These are phyloP conservation scores for Rhizoclosmatium sp. DNA, from an alignment of 192 early-diverging fungal genomes.

Conservation along the genomic window DNA sequence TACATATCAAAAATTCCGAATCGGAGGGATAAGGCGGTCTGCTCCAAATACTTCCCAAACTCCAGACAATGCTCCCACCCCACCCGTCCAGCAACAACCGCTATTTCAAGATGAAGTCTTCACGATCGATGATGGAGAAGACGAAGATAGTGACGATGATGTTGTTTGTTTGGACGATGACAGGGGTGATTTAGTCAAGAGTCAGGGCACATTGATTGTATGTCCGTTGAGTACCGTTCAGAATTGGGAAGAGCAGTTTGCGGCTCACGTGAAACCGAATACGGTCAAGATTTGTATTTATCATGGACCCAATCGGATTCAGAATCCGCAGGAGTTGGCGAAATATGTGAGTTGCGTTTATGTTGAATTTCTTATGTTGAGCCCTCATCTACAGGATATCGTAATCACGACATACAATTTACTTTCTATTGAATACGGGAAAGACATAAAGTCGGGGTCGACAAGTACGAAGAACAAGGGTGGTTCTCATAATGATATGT, in stretches of 20 bases:
- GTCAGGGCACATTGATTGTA: slow-evolving; percentile 67
- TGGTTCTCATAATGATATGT: slow-evolving; percentile 35
- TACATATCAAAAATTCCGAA: slow-evolving; percentile 7
- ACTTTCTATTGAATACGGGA: slow-evolving; percentile 62
- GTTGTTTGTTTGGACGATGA: not conserved
- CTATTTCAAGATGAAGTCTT: not conserved
- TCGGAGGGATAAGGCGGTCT: not conserved
- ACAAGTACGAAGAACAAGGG: slow-evolving; percentile 6
- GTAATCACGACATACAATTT: slow-evolving; percentile 80
- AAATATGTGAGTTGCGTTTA: slow-evolving; percentile 46
- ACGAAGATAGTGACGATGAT: slow-evolving; percentile 30
- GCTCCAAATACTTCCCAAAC: slow-evolving; percentile 15
- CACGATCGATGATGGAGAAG: not conserved
- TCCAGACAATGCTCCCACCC: slow-evolving; percentile 4
- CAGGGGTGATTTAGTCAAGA: not conserved
- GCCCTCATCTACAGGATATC: slow-evolving; percentile 55
- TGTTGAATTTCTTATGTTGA: not conserved
- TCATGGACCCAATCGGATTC: slow-evolving; percentile 62
- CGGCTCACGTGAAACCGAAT: slow-evolving; percentile 50
- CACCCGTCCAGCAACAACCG: not conserved
- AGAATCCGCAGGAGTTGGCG: slow-evolving; percentile 56
- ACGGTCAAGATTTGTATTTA: slow-evolving; percentile 62
- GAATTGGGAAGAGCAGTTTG: slow-evolving; percentile 80
- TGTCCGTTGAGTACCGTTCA: slow-evolving; percentile 74
- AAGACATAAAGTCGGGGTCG: slow-evolving; percentile 38